Conservation (phyloP, 768 basidiomycete species). For the Phlegmacium glaucopus region DNA sequence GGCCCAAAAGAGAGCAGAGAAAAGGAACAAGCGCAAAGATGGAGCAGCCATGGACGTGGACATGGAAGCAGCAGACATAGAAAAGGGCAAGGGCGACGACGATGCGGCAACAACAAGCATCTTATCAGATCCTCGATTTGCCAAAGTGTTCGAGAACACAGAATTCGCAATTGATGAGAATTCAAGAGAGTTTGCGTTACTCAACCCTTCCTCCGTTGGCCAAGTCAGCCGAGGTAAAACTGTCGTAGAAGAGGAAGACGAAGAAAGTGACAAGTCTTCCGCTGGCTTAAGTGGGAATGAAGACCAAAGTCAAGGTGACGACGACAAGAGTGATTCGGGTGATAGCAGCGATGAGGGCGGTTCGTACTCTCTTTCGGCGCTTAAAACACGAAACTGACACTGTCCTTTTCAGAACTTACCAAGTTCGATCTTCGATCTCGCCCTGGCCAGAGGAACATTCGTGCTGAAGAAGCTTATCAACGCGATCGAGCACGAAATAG, state of each 20-base stretch:
- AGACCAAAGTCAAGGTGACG: constrained; percentile 16
- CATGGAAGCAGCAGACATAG: constrained; percentile 32
- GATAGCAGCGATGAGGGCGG: constrained; percentile 61
- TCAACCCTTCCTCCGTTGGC: constrained; percentile 83
- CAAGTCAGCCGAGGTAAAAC: constrained; percentile 53
- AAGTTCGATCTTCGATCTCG: constrained; percentile 48
- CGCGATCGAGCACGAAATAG: constrained; percentile 42
- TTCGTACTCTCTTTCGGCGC: constrained; percentile 16
- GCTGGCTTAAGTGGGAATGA: constrained; percentile 44
- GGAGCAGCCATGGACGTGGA: constrained; percentile 12
- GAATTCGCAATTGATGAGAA: constrained; percentile 90
- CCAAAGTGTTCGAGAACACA: constrained; percentile 85
- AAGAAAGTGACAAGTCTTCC: constrained; percentile 73
- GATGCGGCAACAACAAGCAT: constrained; percentile 42
- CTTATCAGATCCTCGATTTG: constrained; percentile 86
- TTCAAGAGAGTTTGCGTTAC: constrained; percentile 83
- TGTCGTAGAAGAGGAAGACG: constrained; percentile 86
- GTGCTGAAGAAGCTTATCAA: constrained; percentile 42
- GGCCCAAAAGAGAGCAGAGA: constrained; percentile 51
- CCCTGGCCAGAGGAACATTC: constrained; percentile 46
- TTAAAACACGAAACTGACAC: constrained; percentile 2
- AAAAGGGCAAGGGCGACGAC: constrained; percentile 28
- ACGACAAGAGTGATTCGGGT: constrained; percentile 15
- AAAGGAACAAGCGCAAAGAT: constrained; percentile 43
- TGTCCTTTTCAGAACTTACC: constrained; percentile 38